Percentiles rank a stretch among this genome's conserved stretches.
phyloP scores from a whole-genome alignment of 2,329 filamentous ascomycete species.

The Truncatella angustata region DNA sequence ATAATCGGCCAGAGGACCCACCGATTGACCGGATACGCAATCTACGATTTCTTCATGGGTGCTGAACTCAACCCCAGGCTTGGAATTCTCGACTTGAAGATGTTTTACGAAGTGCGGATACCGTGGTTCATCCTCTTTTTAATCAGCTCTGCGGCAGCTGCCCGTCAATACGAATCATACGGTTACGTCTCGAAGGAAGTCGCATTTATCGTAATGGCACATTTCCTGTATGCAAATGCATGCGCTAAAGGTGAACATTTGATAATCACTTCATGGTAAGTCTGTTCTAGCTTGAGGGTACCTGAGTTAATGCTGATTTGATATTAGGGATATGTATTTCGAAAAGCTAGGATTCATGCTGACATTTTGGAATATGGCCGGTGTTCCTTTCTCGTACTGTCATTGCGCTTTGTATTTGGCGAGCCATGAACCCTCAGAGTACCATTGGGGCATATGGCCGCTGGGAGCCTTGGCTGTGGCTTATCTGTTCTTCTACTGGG shows the following conservation, averaged over 20 bases:
- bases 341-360: constrained; percentile 79
- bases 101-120: constrained; percentile 92
- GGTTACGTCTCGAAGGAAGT: constrained; percentile 85
- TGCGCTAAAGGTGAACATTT: constrained; percentile 90
- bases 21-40: constrained; percentile 81
- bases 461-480: constrained; percentile 62
- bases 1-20: constrained; percentile 77
- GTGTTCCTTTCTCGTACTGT: constrained; percentile 87
- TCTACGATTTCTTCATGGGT: constrained; percentile 94
- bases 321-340: not conserved
- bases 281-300: too few species aligned
- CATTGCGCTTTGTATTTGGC: constrained; percentile 90
- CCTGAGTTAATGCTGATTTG: too few species aligned
- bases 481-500: constrained; percentile 85
- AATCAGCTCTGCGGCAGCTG: constrained; percentile 70
- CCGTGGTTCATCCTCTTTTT: constrained; percentile 90
- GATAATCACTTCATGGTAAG: constrained; percentile 76
- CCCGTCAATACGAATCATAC: constrained; percentile 79
- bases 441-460: constrained; percentile 70
- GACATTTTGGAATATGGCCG: constrained; percentile 95
- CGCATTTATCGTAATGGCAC: constrained; percentile 78
- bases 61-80: constrained; percentile 86
- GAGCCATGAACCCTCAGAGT: constrained; percentile 74
- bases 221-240: constrained; percentile 88
- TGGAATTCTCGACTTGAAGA: constrained; percentile 86